Percentiles rank a stretch among this genome's conserved stretches.
These are phyloP conservation scores for Lachnellula suecica DNA, from an alignment of 2,329 filamentous ascomycete species.

Conservation along the genomic window DNA sequence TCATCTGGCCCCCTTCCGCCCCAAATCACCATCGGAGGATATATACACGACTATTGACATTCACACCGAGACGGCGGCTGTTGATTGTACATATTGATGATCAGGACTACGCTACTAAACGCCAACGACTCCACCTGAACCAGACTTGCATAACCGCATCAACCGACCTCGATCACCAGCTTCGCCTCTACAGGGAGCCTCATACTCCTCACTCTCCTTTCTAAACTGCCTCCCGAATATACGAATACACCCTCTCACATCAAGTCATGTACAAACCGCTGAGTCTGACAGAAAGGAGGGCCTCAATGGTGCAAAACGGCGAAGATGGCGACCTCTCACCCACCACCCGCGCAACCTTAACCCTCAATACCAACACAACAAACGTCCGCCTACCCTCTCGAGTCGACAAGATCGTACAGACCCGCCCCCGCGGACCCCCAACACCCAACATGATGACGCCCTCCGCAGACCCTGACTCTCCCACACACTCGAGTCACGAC, in stretches of 20 bases:
- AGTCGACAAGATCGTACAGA: constrained; percentile 54
- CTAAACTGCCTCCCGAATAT: too few species aligned
- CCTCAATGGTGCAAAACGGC: constrained; percentile 49
- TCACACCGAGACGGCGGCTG: constrained; percentile 1
- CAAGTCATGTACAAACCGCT: constrained; percentile 41
- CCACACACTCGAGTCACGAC: constrained; percentile 34
- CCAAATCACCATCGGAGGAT: neutral
- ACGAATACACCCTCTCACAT: too few species aligned
- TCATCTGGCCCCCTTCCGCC: neutral
- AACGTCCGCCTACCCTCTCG: constrained; percentile 35
- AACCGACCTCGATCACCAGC: neutral
- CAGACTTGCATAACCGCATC: neutral
- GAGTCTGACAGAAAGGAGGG: constrained; percentile 62
- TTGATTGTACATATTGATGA: constrained; percentile 6
- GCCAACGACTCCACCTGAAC: neutral
- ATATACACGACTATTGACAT: neutral
- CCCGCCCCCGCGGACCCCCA: constrained; percentile 56
- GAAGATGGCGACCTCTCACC: constrained; percentile 45
- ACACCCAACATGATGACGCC: constrained; percentile 68
- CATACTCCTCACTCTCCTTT: too few species aligned
- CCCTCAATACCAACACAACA: constrained; percentile 47
- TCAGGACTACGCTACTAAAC: neutral
- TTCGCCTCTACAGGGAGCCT: too few species aligned
- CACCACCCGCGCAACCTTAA: constrained; percentile 37
- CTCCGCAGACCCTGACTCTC: constrained; percentile 57